Percentiles rank a stretch among this genome's conserved stretches.
These are phyloP conservation scores for Glycyrrhiza uralensis DNA, from an alignment of 306 rosid genomes.

Conservation along the genomic window DNA sequence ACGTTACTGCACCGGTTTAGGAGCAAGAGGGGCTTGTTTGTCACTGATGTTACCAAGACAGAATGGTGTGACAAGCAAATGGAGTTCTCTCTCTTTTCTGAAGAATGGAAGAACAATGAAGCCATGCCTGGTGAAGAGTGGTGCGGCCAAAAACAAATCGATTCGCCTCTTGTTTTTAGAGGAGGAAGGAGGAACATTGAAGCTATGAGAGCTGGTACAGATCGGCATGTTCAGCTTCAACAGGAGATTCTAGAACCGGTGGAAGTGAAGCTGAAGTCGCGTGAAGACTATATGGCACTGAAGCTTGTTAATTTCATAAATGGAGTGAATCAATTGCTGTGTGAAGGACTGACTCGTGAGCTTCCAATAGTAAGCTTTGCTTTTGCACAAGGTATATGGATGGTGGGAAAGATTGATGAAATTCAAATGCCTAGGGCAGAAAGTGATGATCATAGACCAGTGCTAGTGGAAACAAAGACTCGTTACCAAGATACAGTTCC, in stretches of 20 bases:
- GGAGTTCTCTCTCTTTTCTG: slow-evolving; percentile 23
- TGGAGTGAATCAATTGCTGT: slow-evolving; percentile 59
- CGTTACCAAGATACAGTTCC: slow-evolving; percentile 56
- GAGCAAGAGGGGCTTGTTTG: slow-evolving; percentile 60
- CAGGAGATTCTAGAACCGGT: slow-evolving; percentile 53
- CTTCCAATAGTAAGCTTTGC: slow-evolving; percentile 60
- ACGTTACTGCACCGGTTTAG: slow-evolving; percentile 53
- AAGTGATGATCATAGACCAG: slow-evolving; percentile 29
- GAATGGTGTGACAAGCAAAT: slow-evolving; percentile 43
- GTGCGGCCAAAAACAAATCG: slow-evolving; percentile 42
- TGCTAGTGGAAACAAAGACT: slow-evolving; percentile 71
- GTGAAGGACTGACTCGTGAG: slow-evolving; percentile 80
- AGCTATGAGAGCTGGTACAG: slow-evolving; percentile 63
- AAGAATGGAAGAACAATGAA: slow-evolving; percentile 23
- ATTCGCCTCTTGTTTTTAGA: slow-evolving; percentile 37
- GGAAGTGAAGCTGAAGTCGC: slow-evolving; percentile 37
- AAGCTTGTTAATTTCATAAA: slow-evolving; percentile 60
- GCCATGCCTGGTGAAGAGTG: neutral
- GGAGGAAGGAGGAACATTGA: slow-evolving; percentile 25
- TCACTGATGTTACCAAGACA: slow-evolving; percentile 63
- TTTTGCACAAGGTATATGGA: slow-evolving; percentile 58
- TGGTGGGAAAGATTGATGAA: slow-evolving; percentile 81
- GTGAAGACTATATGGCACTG: slow-evolving; percentile 68
- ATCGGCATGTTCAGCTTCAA: slow-evolving; percentile 64
- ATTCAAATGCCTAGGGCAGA: slow-evolving; percentile 39